phyloP scores from a whole-genome alignment of 2,329 filamentous ascomycete genomes.

The Penicillium crustosum region DNA sequence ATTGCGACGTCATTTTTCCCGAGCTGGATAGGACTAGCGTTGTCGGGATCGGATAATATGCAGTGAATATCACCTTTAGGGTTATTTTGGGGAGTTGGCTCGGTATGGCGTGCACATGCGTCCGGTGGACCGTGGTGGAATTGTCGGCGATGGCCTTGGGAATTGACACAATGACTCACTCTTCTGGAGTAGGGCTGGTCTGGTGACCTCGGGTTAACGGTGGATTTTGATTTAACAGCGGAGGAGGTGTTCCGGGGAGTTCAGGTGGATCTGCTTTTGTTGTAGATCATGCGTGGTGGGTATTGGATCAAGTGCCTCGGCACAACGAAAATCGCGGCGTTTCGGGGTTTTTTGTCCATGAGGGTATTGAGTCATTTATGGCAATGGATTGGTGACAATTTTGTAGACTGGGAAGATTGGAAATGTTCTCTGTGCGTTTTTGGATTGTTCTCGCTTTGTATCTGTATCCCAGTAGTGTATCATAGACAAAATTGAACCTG shows the following conservation, averaged over 20 bases:
- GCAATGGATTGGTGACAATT: neutral
- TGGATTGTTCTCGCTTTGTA: neutral
- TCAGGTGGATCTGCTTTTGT: neutral
- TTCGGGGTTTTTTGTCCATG: neutral
- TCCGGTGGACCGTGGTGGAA: neutral
- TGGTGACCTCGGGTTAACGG: slow-evolving; percentile 2
- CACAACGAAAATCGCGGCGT: neutral
- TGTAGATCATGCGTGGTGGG: slow-evolving; percentile 9
- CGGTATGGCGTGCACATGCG: neutral
- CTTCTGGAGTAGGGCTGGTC: neutral
- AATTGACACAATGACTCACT: neutral
- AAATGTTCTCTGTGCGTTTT: neutral
- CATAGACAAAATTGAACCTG: neutral
- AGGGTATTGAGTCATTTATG: neutral
- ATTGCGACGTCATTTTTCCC: neutral
- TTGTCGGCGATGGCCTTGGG: neutral
- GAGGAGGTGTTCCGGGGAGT: neutral
- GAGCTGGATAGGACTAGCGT: neutral
- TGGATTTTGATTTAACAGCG: neutral
- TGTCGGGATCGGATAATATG: neutral
- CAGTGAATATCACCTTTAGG: neutral
- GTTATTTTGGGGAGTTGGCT: neutral
- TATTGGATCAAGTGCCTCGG: neutral
- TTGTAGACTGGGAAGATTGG: neutral
- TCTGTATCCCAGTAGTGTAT: neutral